Conservation (phyloP, 225 moss, liverwort and hornwort species). For the Marchantia paleacea region DNA sequence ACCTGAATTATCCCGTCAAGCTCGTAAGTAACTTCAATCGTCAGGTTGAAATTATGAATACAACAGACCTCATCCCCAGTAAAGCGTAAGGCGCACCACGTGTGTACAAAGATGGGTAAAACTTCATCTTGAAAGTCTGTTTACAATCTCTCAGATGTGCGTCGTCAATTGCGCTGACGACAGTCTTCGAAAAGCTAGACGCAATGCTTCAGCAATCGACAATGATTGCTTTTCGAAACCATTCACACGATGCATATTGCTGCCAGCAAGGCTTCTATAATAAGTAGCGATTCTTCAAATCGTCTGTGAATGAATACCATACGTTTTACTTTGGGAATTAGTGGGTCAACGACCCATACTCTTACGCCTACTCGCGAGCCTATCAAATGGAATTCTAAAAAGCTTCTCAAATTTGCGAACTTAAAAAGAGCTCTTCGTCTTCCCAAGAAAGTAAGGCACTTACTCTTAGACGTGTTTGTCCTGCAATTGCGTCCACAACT, state of each 20-base stretch:
- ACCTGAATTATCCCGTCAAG: constrained; percentile 44
- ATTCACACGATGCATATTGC: background rate
- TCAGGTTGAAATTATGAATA: background rate
- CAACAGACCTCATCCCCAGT: background rate
- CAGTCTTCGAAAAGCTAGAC: background rate
- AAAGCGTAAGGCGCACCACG: background rate
- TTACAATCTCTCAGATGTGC: background rate
- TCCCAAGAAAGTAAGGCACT: background rate
- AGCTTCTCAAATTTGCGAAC: too few relatives aligned
- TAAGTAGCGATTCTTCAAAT: background rate
- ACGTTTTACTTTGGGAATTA: background rate
- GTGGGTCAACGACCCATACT: background rate
- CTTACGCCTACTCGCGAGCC: background rate
- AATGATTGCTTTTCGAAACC: background rate
- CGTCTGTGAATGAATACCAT: background rate
- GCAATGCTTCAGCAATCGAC: background rate
- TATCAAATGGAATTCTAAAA: background rate
- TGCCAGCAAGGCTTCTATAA: background rate
- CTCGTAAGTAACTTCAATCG: background rate
- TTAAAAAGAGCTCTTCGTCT: too few relatives aligned
- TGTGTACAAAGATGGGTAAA: background rate
- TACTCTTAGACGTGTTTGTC: constrained; percentile 85
- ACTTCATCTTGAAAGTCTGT: background rate
- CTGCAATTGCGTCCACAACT: constrained; percentile 93
- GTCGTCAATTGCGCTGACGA: background rate